These are phyloP conservation scores for Micromonas commoda DNA, from an alignment of 139 green algal genomes.

Conservation along the genomic window DNA sequence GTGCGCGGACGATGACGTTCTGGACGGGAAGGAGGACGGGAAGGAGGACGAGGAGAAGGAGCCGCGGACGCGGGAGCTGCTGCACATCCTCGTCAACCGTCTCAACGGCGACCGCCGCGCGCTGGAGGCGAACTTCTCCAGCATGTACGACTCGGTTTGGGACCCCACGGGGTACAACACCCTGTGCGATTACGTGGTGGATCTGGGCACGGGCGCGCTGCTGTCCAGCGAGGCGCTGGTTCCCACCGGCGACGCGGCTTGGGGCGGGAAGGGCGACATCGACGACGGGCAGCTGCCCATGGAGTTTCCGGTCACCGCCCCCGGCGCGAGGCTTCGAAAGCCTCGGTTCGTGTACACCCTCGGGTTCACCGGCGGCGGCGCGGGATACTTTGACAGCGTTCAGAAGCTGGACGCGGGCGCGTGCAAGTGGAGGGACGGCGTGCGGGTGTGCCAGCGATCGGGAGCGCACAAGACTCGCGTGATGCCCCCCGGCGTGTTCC, in stretches of 20 bases:
- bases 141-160: constrained; percentile 36
- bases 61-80: not conserved
- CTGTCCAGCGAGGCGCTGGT: constrained; percentile 20
- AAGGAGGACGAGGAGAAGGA: too few relatives aligned
- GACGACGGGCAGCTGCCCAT: not conserved
- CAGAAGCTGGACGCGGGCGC: constrained; percentile 34
- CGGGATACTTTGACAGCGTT: constrained; percentile 32
- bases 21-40: too few relatives aligned
- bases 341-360: constrained; percentile 32
- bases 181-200: constrained; percentile 17
- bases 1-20: constrained; percentile 5
- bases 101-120: constrained; percentile 17
- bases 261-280: not conserved
- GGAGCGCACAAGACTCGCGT: constrained; percentile 15
- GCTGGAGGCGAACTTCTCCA: constrained; percentile 29
- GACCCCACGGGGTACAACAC: not conserved
- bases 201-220: constrained; percentile 18
- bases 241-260: not conserved
- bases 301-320: constrained; percentile 34
- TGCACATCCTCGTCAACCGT: not conserved
- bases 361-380: not conserved
- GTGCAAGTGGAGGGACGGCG: too few relatives aligned
- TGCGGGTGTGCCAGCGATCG: too few relatives aligned
- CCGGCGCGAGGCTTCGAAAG: not conserved
- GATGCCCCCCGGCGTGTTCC: constrained; percentile 4